Percentiles rank a stretch among this genome's conserved stretches.
Evolutionary conservation across 2,329 filamentous ascomycete genomes (phyloP).

Genomic region (Penicillium glabrum): DNA sequence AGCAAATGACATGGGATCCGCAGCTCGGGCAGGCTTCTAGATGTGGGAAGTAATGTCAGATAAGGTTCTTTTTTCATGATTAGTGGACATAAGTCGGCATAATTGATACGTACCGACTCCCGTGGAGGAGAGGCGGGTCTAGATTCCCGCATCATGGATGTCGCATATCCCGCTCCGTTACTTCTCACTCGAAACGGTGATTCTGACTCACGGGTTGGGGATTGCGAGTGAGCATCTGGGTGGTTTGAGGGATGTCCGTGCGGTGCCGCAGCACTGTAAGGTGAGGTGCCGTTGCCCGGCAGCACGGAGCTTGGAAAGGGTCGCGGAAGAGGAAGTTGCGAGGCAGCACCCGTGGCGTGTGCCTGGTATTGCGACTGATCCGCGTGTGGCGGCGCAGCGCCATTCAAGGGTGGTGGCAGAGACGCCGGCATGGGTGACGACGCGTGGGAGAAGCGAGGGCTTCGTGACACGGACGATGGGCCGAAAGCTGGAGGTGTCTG

Average conservation of each 20-base stretch:
- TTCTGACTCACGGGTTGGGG: constrained; percentile 43
- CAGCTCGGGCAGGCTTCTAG: constrained; percentile 70
- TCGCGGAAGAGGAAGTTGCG: constrained; percentile 35
- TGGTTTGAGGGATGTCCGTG: constrained; percentile 44
- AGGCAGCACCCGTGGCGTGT: constrained; percentile 30
- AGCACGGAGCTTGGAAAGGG: constrained; percentile 37
- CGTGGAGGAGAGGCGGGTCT: constrained; percentile 38
- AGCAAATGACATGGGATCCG: constrained; percentile 92
- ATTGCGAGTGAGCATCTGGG: constrained; percentile 40
- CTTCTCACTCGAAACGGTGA: constrained; percentile 31
- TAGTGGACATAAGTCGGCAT: not conserved
- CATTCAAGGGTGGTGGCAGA: constrained; percentile 42
- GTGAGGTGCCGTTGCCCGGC: constrained; percentile 36
- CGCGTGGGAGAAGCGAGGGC: constrained; percentile 42
- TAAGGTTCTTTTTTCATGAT: not conserved
- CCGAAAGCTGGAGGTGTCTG: constrained; percentile 45
- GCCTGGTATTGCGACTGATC: constrained; percentile 36
- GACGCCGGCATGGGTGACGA: constrained; percentile 41
- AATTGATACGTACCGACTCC: constrained; percentile 37
- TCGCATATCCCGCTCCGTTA: constrained; percentile 32
- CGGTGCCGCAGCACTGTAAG: constrained; percentile 37
- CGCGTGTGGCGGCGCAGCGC: constrained; percentile 32
- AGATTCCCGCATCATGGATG: constrained; percentile 33
- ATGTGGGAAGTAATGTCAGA: constrained; percentile 15
- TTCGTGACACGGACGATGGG: constrained; percentile 37